Evolutionary conservation across 805 yeast genomes (phyloP), one percentile per base, ranked within the genome.

Genomic region (Kluyveromyces aestuarii): DNA sequence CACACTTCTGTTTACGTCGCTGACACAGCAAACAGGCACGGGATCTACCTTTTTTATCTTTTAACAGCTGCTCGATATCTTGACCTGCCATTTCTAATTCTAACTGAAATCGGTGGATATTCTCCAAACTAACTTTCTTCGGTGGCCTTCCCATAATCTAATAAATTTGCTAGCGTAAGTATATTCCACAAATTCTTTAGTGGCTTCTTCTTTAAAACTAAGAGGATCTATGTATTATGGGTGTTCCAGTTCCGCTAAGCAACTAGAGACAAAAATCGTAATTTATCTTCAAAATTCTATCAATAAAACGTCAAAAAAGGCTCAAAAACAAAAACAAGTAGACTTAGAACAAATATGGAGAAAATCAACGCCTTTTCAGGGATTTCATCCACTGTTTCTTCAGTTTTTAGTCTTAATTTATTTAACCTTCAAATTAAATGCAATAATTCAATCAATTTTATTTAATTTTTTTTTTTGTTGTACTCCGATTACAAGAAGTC

Each of bases 1-100:
- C 86, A 65, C 87, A 81, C 57, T 78, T 77, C 56, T 79, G 82
- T 55, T 79, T 79, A 45, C 82, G 63, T 59, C 75, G 74, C 54
- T 79, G 80, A 50, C 84, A 79, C 19, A 79, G 57, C 38, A 72
- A 62, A 55, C 84, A 79, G 2, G 82, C 75, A 6, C 81, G 74
- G 10, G 81, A 77, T 46, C 83, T 70, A 6, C 80, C 79, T 52
- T 73, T 77, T 57, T 76, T 78, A 50, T 76, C 80, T 17, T 55
- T 55, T 37, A 66, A 49, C 37, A 66, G 45, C 17, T 53, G 48
- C 21, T 58, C 63, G 6, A 63, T 55, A 38, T 59, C 61, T 27
- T 59, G 57, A 17, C 67, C 68, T 8, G 69, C 70, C 43, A 61
- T 37, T 46, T 66, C 64, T 40, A 66, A 50, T 49, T 66, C 70